These are phyloP conservation scores for Kitagawia praeruptora DNA, from an alignment of 129 eudicot genomes.

Conservation along the genomic window DNA sequence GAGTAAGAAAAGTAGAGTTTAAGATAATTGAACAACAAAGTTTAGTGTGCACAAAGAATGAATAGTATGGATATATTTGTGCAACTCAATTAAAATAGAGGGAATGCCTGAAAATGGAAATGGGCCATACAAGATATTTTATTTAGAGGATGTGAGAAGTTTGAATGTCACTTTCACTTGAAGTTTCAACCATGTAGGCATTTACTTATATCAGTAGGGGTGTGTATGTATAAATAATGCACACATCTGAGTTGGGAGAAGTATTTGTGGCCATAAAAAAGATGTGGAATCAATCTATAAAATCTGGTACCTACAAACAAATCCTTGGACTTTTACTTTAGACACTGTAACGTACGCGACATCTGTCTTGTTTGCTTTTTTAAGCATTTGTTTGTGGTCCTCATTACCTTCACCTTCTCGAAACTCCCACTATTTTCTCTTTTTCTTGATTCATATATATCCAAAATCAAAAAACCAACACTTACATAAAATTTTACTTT, in stretches of 20 bases:
- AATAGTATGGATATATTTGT: neutral
- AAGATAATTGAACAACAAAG: no score
- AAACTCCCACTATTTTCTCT: neutral
- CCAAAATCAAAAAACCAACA: no score
- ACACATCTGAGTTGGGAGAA: neutral
- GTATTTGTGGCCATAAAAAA: neutral
- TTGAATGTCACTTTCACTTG: neutral
- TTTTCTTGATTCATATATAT: neutral
- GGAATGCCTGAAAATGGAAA: neutral
- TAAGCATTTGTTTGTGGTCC: neutral
- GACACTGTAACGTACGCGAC: neutral
- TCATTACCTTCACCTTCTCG: neutral
- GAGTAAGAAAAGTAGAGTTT: no score
- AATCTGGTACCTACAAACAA: neutral
- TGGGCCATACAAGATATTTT: neutral
- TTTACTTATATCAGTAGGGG: neutral
- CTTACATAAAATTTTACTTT: no score
- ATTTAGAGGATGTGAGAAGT: neutral
- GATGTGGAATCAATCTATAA: neutral
- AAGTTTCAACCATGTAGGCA: neutral
- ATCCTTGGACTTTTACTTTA: neutral
- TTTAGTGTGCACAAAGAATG: neutral
- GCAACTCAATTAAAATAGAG: neutral
- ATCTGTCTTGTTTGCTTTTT: constrained; percentile 2
- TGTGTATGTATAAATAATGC: neutral